Conservation (phyloP, 148 eudicot genomes). For the Camellia granthamiana region DNA sequence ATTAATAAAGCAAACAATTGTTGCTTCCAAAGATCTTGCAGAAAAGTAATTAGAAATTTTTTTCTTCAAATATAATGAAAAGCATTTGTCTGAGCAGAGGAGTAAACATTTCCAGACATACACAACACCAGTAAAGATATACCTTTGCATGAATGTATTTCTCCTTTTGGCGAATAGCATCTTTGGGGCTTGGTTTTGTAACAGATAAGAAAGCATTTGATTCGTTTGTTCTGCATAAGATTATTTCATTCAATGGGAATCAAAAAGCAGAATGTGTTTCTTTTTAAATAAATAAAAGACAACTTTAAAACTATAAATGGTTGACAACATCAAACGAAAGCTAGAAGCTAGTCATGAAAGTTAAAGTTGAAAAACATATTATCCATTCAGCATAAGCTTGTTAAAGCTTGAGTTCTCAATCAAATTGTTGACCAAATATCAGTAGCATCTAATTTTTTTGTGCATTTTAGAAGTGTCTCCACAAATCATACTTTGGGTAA, state of each 20-base stretch:
- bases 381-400: neutral
- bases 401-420: conserved; percentile 2
- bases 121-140: conserved; percentile 7
- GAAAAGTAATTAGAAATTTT: neutral
- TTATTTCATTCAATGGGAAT: neutral
- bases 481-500: neutral
- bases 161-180: conserved; percentile 61
- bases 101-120: neutral
- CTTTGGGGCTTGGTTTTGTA: conserved; percentile 60
- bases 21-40: conserved; percentile 1
- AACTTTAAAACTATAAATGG: neutral
- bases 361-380: neutral
- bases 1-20: neutral
- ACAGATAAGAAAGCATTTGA: conserved; percentile 31
- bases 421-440: neutral
- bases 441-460: neutral
- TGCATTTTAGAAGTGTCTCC: neutral
- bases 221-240: conserved; percentile 47
- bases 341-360: neutral
- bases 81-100: neutral
- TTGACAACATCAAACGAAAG: neutral
- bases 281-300: neutral
- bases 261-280: neutral
- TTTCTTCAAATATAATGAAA: neutral
- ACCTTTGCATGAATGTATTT: conserved; percentile 87